These are phyloP conservation scores for Amorphotheca resinae DNA, from an alignment of 495 filamentous ascomycete genomes.

Conservation along the genomic window DNA sequence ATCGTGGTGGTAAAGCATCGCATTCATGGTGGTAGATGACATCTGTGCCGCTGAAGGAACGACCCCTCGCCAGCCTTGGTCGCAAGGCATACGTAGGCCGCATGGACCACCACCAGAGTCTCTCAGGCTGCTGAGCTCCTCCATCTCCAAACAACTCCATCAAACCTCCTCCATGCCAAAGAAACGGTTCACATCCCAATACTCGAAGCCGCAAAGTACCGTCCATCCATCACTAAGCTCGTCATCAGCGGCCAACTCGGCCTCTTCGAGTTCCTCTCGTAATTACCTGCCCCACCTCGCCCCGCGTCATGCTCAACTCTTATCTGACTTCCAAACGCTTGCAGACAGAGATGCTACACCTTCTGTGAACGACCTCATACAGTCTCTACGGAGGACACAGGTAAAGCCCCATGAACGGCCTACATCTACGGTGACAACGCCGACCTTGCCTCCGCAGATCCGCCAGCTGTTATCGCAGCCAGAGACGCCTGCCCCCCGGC, in stretches of 20 bases:
- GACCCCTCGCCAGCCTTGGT: too few relatives aligned
- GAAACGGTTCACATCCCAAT: conserved; percentile 35
- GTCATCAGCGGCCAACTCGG: conserved; percentile 14
- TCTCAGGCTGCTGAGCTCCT: too few relatives aligned
- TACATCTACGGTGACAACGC: conserved; percentile 16
- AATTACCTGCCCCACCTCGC: conserved; percentile 6
- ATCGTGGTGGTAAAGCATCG: too few relatives aligned
- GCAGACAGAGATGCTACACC: conserved; percentile 18
- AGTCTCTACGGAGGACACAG: conserved; percentile 29
- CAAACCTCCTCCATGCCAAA: conserved; percentile 34
- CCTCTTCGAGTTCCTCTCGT: conserved; percentile 8
- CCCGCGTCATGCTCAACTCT: neutral
- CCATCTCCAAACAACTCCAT: too few relatives aligned
- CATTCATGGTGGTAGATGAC: too few relatives aligned
- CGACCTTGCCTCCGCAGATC: conserved; percentile 37
- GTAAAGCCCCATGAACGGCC: neutral
- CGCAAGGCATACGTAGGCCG: too few relatives aligned
- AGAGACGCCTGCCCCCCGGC: conserved; percentile 33
- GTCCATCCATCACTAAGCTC: conserved; percentile 23
- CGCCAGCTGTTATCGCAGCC: conserved; percentile 53
- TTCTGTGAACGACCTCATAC: conserved; percentile 38
- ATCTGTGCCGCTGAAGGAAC: too few relatives aligned
- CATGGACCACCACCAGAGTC: too few relatives aligned
- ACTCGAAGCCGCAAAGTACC: conserved; percentile 40
- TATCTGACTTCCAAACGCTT: too few relatives aligned